Evolutionary conservation across 495 filamentous ascomycete species (phyloP), one percentile per base, ranked within the genome.

Genomic region (Neurospora terricola): DNA sequence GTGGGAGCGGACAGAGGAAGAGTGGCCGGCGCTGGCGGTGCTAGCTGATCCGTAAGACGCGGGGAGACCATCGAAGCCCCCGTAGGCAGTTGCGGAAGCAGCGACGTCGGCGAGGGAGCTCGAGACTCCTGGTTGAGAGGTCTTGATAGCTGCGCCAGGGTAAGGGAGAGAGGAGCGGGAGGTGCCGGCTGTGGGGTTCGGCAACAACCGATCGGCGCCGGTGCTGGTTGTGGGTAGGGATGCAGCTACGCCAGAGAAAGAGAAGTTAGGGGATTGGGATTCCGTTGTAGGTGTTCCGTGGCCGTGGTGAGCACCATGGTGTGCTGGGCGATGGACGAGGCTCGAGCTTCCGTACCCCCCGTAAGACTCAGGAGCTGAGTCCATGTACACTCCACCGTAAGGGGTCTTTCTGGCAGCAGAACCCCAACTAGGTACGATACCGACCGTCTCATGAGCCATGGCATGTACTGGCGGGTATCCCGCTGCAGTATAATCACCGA

Each of bases 231-330:
- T 40, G 0, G 81, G 81, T 1, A 83, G 75, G 0, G 84, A 83
- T 0, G 83, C 82, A 12, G 83, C 81, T 30, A 82, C 81, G n/a
- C 78, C 75, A 0, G 82, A 80, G 18, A 84, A 77, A 18, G 83
- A 84, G 40, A 84, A 82, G 38, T 76, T 78, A 6, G 79, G 71
- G 21, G 78, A 73, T 14, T 84, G 81, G 48, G 78, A 77, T 27
- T 23, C 76, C 14, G 75, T 74, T 10, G 78, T 62, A 10, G 80
- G 75, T 8, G 54, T 66, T 66, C 54, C 54, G 54, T 66, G 54
- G 54, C 54, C 54, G 27, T 66, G 54, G 0, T 38, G 42, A 30
- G 54, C 77, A 70, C 73, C 77, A 21, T 37, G 76, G 16, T 78
- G 76, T 3, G 80, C 76, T 0, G 83, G 80, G 0, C 83, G 81